phyloP scores from a whole-genome alignment of 2,329 filamentous ascomycete species.

The Penicillium olsonii region DNA sequence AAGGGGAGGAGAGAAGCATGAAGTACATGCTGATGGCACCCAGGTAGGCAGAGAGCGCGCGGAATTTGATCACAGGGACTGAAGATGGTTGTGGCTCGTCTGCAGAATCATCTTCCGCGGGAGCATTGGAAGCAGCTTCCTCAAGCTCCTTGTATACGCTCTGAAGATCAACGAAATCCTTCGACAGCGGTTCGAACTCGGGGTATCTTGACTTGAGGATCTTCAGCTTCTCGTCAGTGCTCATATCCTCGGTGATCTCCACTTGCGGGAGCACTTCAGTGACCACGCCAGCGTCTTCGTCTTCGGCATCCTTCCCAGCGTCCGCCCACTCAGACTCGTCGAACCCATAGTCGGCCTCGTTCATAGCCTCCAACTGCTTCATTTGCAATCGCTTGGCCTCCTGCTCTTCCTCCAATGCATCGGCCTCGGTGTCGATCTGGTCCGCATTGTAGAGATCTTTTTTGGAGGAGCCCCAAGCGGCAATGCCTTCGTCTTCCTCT shows the following conservation, averaged over 20 bases:
- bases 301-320: constrained; percentile 48
- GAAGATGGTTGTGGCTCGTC: constrained; percentile 48
- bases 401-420: constrained; percentile 85
- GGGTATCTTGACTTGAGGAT: constrained; percentile 82
- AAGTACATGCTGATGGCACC: constrained; percentile 92
- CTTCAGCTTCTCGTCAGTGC: constrained; percentile 69
- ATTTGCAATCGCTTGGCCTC: constrained; percentile 87
- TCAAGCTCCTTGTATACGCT: constrained; percentile 60
- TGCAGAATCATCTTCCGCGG: constrained; percentile 34
- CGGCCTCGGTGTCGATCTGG: constrained; percentile 66
- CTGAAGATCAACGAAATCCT: constrained; percentile 76
- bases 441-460: constrained; percentile 95
- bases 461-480: constrained; percentile 83
- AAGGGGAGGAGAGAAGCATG: constrained; percentile 81
- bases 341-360: constrained; percentile 88
- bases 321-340: constrained; percentile 84
- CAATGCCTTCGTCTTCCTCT: constrained; percentile 58
- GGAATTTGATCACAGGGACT: constrained; percentile 70
- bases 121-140: constrained; percentile 60
- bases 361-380: constrained; percentile 87
- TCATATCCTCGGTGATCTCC: constrained; percentile 79
- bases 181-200: constrained; percentile 83
- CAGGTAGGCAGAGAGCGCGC: constrained; percentile 81
- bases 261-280: constrained; percentile 84
- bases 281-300: constrained; percentile 60